A percentile compares a stretch with the other conserved stretches of the same genome.
Evolutionary conservation across 192 early-diverging fungal species (phyloP).

Genomic region (Geranomyces michiganensis): DNA sequence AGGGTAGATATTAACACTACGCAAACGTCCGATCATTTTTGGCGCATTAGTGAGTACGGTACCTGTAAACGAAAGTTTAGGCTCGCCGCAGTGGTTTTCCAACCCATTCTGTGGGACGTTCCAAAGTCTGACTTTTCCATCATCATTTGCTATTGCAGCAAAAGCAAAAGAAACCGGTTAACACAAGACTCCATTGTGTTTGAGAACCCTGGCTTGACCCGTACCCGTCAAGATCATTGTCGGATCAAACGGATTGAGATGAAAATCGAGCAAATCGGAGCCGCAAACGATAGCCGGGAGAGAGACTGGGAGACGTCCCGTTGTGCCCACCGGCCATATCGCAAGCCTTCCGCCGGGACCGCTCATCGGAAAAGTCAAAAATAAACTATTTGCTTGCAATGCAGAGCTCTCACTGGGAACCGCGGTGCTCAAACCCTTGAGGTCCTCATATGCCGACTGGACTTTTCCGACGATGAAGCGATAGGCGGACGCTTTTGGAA

Average conservation of each 20-base stretch:
- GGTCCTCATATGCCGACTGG: conserved; percentile 60
- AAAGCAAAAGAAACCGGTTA: too few relatives aligned
- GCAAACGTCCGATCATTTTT: background rate
- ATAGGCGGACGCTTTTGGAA: conserved; percentile 49
- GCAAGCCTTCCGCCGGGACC: conserved; percentile 83
- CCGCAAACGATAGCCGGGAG: conserved; percentile 63
- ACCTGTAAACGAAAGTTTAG: conserved; percentile 31
- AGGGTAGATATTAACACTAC: background rate
- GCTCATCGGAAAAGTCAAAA: conserved; percentile 70
- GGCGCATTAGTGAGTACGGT: background rate
- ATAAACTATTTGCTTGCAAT: conserved; percentile 65
- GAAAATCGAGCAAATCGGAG: conserved; percentile 66
- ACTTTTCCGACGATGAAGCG: conserved; percentile 46
- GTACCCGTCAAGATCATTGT: conserved; percentile 56
- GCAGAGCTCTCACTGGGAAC: conserved; percentile 57
- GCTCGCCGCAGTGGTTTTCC: conserved; percentile 50
- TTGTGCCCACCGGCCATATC: conserved; percentile 58
- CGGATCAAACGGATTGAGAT: conserved; percentile 74
- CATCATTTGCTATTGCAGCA: conserved; percentile 52
- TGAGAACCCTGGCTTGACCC: too few relatives aligned
- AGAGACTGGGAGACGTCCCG: conserved; percentile 68
- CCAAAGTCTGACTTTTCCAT: conserved; percentile 64
- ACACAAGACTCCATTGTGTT: too few relatives aligned
- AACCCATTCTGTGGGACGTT: conserved; percentile 61
- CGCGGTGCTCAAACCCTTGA: conserved; percentile 57